Percentiles rank a stretch among this genome's conserved stretches.
Conservation (phyloP, 495 filamentous ascomycete genomes). For the Hypoxylon fragiforme region DNA sequence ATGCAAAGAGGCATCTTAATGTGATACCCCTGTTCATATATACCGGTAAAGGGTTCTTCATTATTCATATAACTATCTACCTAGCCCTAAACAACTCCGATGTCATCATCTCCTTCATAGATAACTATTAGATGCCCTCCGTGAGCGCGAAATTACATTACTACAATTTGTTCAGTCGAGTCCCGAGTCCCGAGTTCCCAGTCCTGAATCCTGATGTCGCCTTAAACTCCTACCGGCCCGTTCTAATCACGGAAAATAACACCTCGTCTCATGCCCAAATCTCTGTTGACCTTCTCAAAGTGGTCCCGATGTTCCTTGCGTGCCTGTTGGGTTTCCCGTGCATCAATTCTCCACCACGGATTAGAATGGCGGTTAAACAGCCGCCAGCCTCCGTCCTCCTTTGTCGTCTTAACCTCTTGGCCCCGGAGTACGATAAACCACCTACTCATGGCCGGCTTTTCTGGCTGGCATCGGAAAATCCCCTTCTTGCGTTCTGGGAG, state of each 20-base stretch:
- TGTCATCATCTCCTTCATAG: too few species aligned
- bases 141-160: too few species aligned
- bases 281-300: constrained; percentile 10
- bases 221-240: too few species aligned
- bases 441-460: background rate
- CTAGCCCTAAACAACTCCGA: too few species aligned
- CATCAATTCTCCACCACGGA: constrained; percentile 31
- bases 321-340: constrained; percentile 22
- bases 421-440: constrained; percentile 32
- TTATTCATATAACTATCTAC: too few species aligned
- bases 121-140: too few species aligned
- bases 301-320: constrained; percentile 16
- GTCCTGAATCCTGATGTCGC: too few species aligned
- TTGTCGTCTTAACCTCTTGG: constrained; percentile 27
- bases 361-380: constrained; percentile 17
- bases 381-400: constrained; percentile 29
- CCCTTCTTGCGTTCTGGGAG: constrained; percentile 25
- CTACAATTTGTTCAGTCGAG: too few species aligned
- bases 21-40: too few species aligned
- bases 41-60: too few species aligned
- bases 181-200: too few species aligned
- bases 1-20: too few species aligned
- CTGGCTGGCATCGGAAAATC: constrained; percentile 15
- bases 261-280: background rate
- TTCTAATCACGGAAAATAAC: background rate